Percentiles rank a stretch among this genome's conserved stretches.
Evolutionary conservation across 768 basidiomycete genomes (phyloP).

Genomic region (Tremella fuciformis): DNA sequence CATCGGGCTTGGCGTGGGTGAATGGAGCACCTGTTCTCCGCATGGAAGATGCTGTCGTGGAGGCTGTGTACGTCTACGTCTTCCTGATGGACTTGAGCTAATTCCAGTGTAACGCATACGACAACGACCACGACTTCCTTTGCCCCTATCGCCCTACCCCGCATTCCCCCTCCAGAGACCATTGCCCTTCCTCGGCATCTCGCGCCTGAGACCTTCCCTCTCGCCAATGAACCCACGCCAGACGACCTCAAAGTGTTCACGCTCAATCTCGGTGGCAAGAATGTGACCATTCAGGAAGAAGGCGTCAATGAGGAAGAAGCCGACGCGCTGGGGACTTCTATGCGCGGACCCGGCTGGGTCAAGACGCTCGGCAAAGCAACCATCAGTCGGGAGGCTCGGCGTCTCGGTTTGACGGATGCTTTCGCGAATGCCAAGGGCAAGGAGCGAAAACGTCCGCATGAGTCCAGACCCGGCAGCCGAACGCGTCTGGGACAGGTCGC

Average conservation of each 20-base stretch:
- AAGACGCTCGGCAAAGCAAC: neutral
- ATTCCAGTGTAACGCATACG: conserved; percentile 38
- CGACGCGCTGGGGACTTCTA: neutral
- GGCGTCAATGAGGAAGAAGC: conserved; percentile 7
- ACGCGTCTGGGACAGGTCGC: conserved; percentile 6
- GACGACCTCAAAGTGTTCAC: conserved; percentile 40
- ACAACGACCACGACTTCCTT: conserved; percentile 45
- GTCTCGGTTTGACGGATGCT: conserved; percentile 23
- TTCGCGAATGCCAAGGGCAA: conserved; percentile 24
- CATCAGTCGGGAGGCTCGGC: conserved; percentile 1
- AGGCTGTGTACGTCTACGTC: conserved; percentile 40
- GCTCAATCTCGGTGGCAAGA: conserved; percentile 32
- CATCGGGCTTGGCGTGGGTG: conserved; percentile 21
- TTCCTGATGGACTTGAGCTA: conserved; percentile 9
- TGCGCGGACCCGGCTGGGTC: conserved; percentile 16
- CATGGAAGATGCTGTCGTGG: conserved; percentile 46
- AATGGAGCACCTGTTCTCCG: conserved; percentile 31
- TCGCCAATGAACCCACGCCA: conserved; percentile 39
- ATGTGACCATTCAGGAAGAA: conserved; percentile 41
- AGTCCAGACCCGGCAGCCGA: conserved; percentile 14
- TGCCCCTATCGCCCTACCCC: conserved; percentile 36
- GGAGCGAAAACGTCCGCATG: conserved; percentile 33
- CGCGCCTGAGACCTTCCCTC: conserved; percentile 27
- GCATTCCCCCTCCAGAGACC: conserved; percentile 30
- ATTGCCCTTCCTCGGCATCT: conserved; percentile 29